Evolutionary conservation across 2,329 filamentous ascomycete genomes (phyloP), one percentile per base, ranked within the genome.

Genomic region (Exophiala sp.): DNA sequence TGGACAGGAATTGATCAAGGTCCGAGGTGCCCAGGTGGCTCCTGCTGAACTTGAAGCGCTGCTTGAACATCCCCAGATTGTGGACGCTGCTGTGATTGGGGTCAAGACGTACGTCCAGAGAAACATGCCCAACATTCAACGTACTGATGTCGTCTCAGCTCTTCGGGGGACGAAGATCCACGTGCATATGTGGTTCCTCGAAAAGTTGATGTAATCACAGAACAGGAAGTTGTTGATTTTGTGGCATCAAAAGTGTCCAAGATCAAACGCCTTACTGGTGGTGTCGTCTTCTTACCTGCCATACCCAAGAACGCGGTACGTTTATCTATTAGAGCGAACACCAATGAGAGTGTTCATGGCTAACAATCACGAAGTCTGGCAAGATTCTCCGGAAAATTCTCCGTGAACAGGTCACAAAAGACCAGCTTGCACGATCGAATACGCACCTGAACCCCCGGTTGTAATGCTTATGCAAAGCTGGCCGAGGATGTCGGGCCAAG

Each of bases 11-110:
- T 38, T 38, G 35, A 38, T 38, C 35, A 38, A 38, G 35, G 35
- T 38, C 6, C n/a, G 16, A 38, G 35, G 41, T 14, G 75, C 71
- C 71, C 73, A 75, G 65, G 73, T 76, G 1, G 66, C 72, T 2
- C 75, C 75, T 0, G 71, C 74, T 1, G 75, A 78, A 53, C 61
- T 78, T 9, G 75, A 78, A 59, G 67, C 65, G 0, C 63, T 73
- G 1, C 65, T 76, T 3, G 66, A 69, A 39, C 73, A 76, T 57
- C 70, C 72, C 1, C 65, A 62, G 1, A 72, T 78, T 48, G 55
- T 63, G 34, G 75, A 78, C 52, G 74, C 69, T 3, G 75, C 72
- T 1, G 74, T 77, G 3, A 73, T 74, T 4, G 75, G 75, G 1
- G 67, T 74, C 16, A 68, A 71, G 1, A 59, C 64, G 41, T 29